phyloP scores from a whole-genome alignment of 1,284 basidiomycete species.

The Heterobasidion annosum region DNA sequence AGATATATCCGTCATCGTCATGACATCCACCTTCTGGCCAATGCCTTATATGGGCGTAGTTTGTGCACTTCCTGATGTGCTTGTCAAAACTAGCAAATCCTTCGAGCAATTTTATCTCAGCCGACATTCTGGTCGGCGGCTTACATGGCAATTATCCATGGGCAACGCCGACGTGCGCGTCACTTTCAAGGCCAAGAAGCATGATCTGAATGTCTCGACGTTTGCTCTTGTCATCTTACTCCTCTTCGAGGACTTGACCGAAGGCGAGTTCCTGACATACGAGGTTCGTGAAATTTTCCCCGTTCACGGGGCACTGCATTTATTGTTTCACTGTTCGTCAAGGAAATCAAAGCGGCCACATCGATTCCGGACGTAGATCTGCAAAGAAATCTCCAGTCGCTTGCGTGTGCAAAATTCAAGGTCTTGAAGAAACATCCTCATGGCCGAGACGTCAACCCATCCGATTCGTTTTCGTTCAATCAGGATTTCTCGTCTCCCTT shows the following conservation, averaged over 20 bases:
- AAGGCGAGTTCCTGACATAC: slow-evolving; percentile 68
- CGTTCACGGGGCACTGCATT: slow-evolving; percentile 5
- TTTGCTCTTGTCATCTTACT: slow-evolving; percentile 85
- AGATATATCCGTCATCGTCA: slow-evolving; percentile 80
- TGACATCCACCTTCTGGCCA: slow-evolving; percentile 94
- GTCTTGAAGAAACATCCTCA: slow-evolving; percentile 89
- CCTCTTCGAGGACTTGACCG: slow-evolving; percentile 71
- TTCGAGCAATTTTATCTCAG: slow-evolving; percentile 91
- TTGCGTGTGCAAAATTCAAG: slow-evolving; percentile 97
- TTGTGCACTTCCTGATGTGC: slow-evolving; percentile 60
- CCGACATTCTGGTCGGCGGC: slow-evolving; percentile 81
- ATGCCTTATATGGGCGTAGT: slow-evolving; percentile 54
- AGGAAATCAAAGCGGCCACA: slow-evolving; percentile 71
- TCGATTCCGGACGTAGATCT: slow-evolving; percentile 74
- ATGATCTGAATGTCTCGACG: slow-evolving; percentile 93
- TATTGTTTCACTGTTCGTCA: slow-evolving; percentile 4
- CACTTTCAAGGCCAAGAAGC: slow-evolving; percentile 70
- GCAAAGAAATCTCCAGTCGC: slow-evolving; percentile 86
- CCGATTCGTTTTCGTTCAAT: slow-evolving; percentile 91
- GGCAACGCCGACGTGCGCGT: slow-evolving; percentile 90
- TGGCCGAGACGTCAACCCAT: slow-evolving; percentile 68
- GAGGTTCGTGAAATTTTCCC: slow-evolving; percentile 33
- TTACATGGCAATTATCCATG: slow-evolving; percentile 92
- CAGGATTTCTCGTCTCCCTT: slow-evolving; percentile 70
- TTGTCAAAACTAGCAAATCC: slow-evolving; percentile 59